Base-by-base conservation (phyloP, 176 grass and related monocot genomes). In the Aegilops speltoides region DNA sequence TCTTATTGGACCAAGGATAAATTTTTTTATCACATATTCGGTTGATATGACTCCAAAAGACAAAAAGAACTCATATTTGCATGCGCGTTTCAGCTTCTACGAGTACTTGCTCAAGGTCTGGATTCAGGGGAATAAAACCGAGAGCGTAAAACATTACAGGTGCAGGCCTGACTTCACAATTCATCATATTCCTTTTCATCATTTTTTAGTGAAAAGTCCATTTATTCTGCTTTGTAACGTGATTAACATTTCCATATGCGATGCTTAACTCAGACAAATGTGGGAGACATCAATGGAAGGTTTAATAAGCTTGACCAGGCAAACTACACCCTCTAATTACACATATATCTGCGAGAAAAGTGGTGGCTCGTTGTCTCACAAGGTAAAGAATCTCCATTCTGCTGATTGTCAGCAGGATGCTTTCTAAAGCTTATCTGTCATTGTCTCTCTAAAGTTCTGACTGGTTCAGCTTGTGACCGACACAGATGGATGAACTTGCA, bases 231-330 rank as follows among this genome's bases (percentile, higher is more conserved):
- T 15, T 28, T 78, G 38, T 43, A 73, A 68, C 31, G 9, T 84
- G 54, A 62, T 82, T 57, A 54, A 71, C 10, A 64, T 72, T 68
- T 72, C 13, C 77, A 64, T 90, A 77, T 69, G 38, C 64, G 37
- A 68, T 91, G 43, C 78, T 87, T 25, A 36, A 69, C 76, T 40
- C 80, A 96, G 97, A 90, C 36, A 98, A 98, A 98, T 98, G 97
- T 98, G 97, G 97, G 97, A 98, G 62, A 97, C 90, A 84, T 99
- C 97, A 84, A 99, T 99, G 97, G 97, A 99, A 89, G 97, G 97
- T 76, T 79, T 99, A 80, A 31, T 91, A 85, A 99, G 92, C 84
- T 92, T 99, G 86, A 89, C 89, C 50, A 91, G 57, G 81, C 94
- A 89, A 94, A 94, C 92, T 64, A 97, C 89, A 43, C 92, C 97